A percentile compares a stretch with the other conserved stretches of the same genome.
These are phyloP conservation scores for Fonsecaea monophora DNA, from an alignment of 2,329 filamentous ascomycete species.

Conservation along the genomic window DNA sequence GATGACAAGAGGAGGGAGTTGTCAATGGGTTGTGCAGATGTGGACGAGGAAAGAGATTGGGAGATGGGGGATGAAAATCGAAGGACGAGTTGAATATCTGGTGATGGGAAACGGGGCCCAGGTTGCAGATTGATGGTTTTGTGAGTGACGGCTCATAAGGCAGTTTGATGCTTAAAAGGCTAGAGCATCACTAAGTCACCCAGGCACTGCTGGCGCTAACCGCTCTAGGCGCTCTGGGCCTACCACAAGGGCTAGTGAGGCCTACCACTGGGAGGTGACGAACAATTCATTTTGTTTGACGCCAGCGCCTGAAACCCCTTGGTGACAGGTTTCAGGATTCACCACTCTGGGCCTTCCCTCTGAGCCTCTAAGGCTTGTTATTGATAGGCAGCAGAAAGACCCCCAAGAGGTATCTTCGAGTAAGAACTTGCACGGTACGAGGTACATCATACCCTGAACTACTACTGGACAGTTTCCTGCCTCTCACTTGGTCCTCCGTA, in stretches of 20 bases:
- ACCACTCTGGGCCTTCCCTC: neutral
- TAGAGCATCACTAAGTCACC: conserved; percentile 16
- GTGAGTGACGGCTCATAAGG: conserved; percentile 14
- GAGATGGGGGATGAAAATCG: conserved; percentile 33
- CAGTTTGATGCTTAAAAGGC: conserved; percentile 9
- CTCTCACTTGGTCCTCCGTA: neutral
- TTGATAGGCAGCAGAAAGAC: no score
- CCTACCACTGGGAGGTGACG: neutral
- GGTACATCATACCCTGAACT: no score
- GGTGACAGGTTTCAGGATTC: neutral
- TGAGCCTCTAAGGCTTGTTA: neutral
- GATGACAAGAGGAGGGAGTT: conserved; percentile 29
- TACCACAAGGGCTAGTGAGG: neutral
- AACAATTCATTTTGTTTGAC: conserved; percentile 15
- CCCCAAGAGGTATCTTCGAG: no score
- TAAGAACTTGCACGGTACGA: no score
- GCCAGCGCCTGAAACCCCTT: conserved; percentile 6
- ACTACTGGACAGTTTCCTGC: no score
- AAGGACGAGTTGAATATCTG: conserved; percentile 38
- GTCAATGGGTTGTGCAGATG: conserved; percentile 60
- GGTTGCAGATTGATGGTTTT: conserved; percentile 22
- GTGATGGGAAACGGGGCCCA: conserved; percentile 31
- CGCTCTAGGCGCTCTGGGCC: neutral
- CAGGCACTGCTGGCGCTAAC: conserved; percentile 7
- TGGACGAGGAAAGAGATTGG: conserved; percentile 29